These are phyloP conservation scores for Lipomyces mesembrius DNA, from an alignment of 805 yeast genomes.

Conservation along the genomic window DNA sequence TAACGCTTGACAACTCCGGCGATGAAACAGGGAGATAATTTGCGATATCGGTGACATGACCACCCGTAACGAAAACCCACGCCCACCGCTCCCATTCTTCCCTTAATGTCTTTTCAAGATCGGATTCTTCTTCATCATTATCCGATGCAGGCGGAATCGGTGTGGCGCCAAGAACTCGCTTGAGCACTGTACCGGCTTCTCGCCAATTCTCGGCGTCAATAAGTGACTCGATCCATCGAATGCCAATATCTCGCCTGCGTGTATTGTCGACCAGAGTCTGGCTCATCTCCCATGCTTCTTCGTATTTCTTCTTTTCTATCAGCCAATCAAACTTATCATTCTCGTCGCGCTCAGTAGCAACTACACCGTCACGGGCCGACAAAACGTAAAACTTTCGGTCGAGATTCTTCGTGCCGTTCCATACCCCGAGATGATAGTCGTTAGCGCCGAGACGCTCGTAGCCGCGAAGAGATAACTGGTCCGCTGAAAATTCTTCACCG, in stretches of 20 bases:
- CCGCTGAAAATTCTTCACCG: constrained; percentile 77
- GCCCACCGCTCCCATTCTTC: constrained; percentile 72
- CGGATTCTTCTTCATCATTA: constrained; percentile 39
- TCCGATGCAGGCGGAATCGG: constrained; percentile 25
- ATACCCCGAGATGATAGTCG: constrained; percentile 71
- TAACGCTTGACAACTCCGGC: constrained; percentile 46
- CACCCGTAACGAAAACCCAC: constrained; percentile 55
- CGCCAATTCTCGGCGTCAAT: constrained; percentile 55
- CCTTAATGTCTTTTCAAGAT: constrained; percentile 36
- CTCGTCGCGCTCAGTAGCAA: constrained; percentile 71
- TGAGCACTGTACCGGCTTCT: constrained; percentile 58
- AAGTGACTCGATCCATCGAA: constrained; percentile 52
- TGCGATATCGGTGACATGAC: constrained; percentile 55
- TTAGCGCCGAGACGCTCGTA: constrained; percentile 68
- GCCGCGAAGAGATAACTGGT: constrained; percentile 70
- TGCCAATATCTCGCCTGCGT: constrained; percentile 64
- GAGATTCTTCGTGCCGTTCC: constrained; percentile 43
- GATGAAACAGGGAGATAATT: constrained; percentile 60
- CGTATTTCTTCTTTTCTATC: constrained; percentile 55
- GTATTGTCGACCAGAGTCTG: constrained; percentile 56
- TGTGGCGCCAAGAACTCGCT: constrained; percentile 43
- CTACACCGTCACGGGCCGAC: constrained; percentile 80
- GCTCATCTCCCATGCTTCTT: constrained; percentile 81
- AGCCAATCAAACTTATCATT: constrained; percentile 78
- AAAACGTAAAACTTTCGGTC: constrained; percentile 63